Base-by-base conservation (phyloP, 2,329 filamentous ascomycete genomes). In the Meredithiella fracta region DNA sequence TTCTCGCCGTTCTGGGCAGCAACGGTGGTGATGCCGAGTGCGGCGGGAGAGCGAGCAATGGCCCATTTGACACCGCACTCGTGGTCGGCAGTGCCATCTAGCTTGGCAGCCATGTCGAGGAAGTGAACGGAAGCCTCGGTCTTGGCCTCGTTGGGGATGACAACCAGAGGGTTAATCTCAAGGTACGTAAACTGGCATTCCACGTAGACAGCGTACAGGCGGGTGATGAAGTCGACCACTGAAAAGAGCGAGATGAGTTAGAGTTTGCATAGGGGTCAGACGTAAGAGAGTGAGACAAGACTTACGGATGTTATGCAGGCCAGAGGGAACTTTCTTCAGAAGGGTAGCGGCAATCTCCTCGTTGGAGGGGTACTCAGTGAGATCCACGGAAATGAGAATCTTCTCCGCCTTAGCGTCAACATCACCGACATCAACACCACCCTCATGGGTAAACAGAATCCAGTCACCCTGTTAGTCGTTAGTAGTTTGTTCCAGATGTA, bases 131-230 rank as follows among this genome's bases (percentile, higher is more conserved):
- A 85, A 58, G 92, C 92, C 58, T 89, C 95, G 63, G 91, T 97
- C 68, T 80, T 85, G 65, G 90, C 83, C 63, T 80, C 84, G 71
- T 97, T 97, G 70, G 92, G 92, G 66, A 98, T 91, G 69, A 96
- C 92, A 60, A 98, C 92, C 62, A 98, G 77, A 64, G 92, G 92
- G 82, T 98, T 98, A 79, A 98, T 98, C 75, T 98, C 92, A 65
- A 98, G 88, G 77, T 98, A 98, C 67, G 92, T 97, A 81, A 98
- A 98, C 74, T 98, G 92, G 82, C 87, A 94, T 78, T 98, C 92
- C 62, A 97, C 92, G 68, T 97, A 98, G 74, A 98, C 92, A 65
- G 91, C 92, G 70, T 98, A 98, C 63, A 98, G 79, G 65, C 92
- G 84, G 67, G 88, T 88, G 76, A 98, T 98, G 80, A 98, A 98